These are phyloP conservation scores for Saxophila tyrrhenica DNA, from an alignment of 495 filamentous ascomycete genomes.

Conservation along the genomic window DNA sequence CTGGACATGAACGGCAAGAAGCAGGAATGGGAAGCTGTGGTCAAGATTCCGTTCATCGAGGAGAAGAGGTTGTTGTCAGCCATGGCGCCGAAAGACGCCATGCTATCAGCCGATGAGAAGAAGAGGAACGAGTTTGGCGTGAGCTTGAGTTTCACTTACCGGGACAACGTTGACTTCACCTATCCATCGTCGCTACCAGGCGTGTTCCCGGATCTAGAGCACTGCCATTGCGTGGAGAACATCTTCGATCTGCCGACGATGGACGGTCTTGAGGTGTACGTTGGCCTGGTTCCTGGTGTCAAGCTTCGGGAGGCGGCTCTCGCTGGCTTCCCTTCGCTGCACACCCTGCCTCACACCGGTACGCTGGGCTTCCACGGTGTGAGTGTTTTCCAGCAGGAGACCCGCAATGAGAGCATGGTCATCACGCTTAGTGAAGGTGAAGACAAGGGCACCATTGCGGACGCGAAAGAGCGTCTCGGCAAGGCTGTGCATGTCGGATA, in stretches of 20 bases:
- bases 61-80: constrained; percentile 72
- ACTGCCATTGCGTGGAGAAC: constrained; percentile 87
- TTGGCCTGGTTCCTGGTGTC: constrained; percentile 78
- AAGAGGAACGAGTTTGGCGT: constrained; percentile 83
- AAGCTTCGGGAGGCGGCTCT: constrained; percentile 69
- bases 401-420: constrained; percentile 93
- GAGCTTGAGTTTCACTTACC: constrained; percentile 83
- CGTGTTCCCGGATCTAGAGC: constrained; percentile 78
- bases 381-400: constrained; percentile 93
- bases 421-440: constrained; percentile 70
- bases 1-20: constrained; percentile 99
- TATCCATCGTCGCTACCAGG: constrained; percentile 82
- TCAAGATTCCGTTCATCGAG: constrained; percentile 98
- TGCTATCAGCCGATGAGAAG: constrained; percentile 65
- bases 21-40: constrained; percentile 99
- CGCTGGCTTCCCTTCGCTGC: constrained; percentile 85
- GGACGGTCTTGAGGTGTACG: constrained; percentile 76
- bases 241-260: constrained; percentile 88
- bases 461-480: constrained; percentile 69
- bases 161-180: constrained; percentile 57
- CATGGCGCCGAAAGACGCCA: constrained; percentile 70
- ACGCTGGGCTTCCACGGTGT: constrained; percentile 81
- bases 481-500: constrained; percentile 85
- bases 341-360: constrained; percentile 69
- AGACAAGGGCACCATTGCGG: constrained; percentile 52